These are phyloP conservation scores for Boechera stricta DNA, from an alignment of 345 rosid genomes.

Conservation along the genomic window DNA sequence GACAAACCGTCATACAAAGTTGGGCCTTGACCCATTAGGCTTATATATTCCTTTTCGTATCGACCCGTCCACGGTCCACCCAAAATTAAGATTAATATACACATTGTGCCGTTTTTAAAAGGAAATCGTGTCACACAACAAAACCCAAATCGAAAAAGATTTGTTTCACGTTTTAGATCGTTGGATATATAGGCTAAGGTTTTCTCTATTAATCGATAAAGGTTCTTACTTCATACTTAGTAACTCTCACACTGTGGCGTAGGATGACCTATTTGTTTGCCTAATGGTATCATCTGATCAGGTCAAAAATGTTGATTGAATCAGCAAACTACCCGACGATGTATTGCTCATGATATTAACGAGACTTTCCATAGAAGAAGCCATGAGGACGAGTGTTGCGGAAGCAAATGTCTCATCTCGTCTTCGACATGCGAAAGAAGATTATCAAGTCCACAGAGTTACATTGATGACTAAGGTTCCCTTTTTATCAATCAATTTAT, in stretches of 20 bases:
- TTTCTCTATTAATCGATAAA: no score
- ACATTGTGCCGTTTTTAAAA: no score
- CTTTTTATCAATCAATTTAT: not conserved
- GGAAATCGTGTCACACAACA: no score
- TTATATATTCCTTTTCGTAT: not conserved
- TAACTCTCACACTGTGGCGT: not conserved
- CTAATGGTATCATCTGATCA: not conserved
- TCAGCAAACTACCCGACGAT: conserved; percentile 18
- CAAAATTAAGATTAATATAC: not conserved
- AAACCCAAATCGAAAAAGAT: no score
- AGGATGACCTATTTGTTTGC: not conserved
- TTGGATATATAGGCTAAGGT: no score
- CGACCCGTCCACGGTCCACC: not conserved
- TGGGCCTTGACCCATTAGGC: conserved; percentile 32
- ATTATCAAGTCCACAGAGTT: not conserved
- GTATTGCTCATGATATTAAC: conserved; percentile 2
- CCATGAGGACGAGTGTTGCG: conserved; percentile 18
- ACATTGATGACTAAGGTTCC: conserved; percentile 29
- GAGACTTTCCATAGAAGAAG: conserved; percentile 4
- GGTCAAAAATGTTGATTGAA: conserved; percentile 5
- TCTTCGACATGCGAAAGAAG: conserved; percentile 3
- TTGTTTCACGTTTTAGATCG: no score
- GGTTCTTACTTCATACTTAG: no score
- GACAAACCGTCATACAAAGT: not conserved
- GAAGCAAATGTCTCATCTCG: conserved; percentile 17